These are phyloP conservation scores for Tubosaeta sp. DNA, from an alignment of 768 basidiomycete genomes.

Conservation along the genomic window DNA sequence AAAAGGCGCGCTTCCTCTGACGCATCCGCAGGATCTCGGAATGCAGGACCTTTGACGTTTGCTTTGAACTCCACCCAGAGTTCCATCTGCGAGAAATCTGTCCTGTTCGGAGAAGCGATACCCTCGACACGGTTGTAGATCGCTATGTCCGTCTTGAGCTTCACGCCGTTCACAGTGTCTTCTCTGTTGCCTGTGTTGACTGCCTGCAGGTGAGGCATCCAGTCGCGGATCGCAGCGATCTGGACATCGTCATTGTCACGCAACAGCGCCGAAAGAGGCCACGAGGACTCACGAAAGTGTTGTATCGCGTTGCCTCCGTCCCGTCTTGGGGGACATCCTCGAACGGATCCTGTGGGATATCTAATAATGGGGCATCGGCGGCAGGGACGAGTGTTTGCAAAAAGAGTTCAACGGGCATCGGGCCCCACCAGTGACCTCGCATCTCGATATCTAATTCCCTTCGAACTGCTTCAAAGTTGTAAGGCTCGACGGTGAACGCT, in stretches of 20 bases:
- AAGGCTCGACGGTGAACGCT: neutral
- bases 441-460: neutral
- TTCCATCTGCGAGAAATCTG: no score
- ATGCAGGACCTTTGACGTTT: neutral
- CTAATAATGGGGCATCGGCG: neutral
- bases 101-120: neutral
- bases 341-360: neutral
- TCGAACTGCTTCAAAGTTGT: neutral
- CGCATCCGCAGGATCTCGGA: neutral
- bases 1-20: no score
- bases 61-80: neutral
- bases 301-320: neutral
- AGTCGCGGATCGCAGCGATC: neutral
- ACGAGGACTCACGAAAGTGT: neutral
- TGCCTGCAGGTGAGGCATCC: no score
- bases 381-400: neutral
- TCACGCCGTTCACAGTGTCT: neutral
- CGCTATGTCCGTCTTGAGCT: neutral
- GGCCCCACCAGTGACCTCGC: neutral
- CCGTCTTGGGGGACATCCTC: neutral
- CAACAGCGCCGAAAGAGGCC: neutral
- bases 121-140: neutral
- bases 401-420: no score
- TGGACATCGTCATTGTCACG: neutral
- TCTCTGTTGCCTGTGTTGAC: no score